Percentiles rank a stretch among this genome's conserved stretches.
Conservation (phyloP, 164 flowering plant genomes). For the Santalum album region DNA sequence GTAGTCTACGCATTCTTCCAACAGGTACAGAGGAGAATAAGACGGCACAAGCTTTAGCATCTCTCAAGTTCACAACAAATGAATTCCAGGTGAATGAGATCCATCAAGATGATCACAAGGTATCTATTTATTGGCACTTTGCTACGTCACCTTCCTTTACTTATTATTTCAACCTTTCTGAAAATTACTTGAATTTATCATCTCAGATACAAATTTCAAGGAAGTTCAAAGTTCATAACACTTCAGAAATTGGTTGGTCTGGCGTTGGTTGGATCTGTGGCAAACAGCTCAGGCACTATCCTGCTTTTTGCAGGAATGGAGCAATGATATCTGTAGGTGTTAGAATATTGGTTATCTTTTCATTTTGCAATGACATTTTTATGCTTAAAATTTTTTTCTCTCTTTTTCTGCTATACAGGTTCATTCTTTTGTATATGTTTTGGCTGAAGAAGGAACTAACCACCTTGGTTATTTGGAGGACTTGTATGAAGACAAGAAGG, state of each 20-base stretch:
- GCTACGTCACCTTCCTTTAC: neutral
- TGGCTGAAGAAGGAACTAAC: constrained; percentile 77
- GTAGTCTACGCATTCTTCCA: neutral
- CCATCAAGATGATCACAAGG: constrained; percentile 20
- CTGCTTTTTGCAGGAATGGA: constrained; percentile 20
- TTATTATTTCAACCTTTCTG: neutral
- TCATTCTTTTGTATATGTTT: constrained; percentile 84
- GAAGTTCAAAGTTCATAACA: constrained; percentile 21
- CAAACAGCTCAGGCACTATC: constrained; percentile 29
- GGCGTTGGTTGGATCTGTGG: constrained; percentile 21
- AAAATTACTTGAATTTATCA: neutral
- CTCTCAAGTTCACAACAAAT: constrained; percentile 6
- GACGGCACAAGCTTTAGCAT: constrained; percentile 10
- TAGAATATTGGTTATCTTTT: neutral
- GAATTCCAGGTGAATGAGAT: constrained; percentile 1
- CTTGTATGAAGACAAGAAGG: constrained; percentile 90
- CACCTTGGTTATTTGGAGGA: constrained; percentile 92
- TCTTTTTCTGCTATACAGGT: constrained; percentile 37
- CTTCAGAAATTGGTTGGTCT: constrained; percentile 22
- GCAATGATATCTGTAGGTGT: constrained; percentile 17
- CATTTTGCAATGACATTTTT: neutral
- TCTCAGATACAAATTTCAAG: constrained; percentile 15
- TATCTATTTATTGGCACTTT: constrained; percentile 5
- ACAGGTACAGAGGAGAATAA: constrained; percentile 14
- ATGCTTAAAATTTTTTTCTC: neutral